phyloP scores from a whole-genome alignment of 768 basidiomycete species.

The Tephrocybe rancida region DNA sequence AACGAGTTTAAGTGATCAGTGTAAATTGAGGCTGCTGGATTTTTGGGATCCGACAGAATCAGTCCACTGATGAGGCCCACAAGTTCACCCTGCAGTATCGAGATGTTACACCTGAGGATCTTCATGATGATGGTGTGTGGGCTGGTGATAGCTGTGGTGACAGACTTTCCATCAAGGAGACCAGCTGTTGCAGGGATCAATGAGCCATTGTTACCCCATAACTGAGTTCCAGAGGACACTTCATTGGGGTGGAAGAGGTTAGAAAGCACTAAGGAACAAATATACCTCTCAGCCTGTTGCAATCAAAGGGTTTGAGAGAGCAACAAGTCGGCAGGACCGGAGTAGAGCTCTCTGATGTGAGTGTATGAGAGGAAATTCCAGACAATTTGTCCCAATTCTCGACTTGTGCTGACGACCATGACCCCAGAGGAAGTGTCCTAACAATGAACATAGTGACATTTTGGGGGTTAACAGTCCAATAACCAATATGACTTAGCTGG shows the following conservation, averaged over 20 bases:
- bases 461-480: not conserved
- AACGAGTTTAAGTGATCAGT: conserved; percentile 27
- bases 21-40: conserved; percentile 3
- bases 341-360: not conserved
- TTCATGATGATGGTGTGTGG: conserved; percentile 12
- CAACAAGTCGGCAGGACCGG: not conserved
- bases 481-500: not conserved
- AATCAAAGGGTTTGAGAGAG: not conserved
- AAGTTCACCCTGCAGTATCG: conserved; percentile 23
- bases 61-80: conserved; percentile 20
- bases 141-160: conserved; percentile 17
- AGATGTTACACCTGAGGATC: conserved; percentile 17
- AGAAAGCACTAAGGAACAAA: not conserved
- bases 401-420: not conserved
- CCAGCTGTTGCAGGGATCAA: conserved; percentile 23
- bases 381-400: conserved; percentile 1
- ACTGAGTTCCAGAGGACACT: not conserved
- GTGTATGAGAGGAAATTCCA: not conserved
- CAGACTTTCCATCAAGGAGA: conserved; percentile 18
- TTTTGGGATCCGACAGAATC: conserved; percentile 2
- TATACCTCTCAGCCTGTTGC: not conserved
- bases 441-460: not conserved
- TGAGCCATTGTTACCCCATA: conserved; percentile 27
- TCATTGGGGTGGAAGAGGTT: not conserved
- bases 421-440: not conserved